phyloP scores from a whole-genome alignment of 2,329 filamentous ascomycete genomes.

The Colletotrichum noveboracense region DNA sequence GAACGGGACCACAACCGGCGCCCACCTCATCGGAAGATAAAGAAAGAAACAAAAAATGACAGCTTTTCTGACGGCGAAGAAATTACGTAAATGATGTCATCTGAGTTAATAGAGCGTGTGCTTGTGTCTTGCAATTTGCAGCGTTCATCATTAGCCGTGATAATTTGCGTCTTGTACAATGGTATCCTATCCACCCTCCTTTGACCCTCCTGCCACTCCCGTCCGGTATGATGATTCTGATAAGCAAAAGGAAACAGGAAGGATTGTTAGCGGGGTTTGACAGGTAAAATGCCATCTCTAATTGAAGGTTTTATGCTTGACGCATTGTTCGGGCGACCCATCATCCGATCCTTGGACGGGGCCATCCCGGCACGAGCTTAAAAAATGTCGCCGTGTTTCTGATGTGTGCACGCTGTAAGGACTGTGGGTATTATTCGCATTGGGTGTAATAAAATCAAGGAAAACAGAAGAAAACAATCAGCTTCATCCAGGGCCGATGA shows the following conservation, averaged over 20 bases:
- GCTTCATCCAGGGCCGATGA: background rate
- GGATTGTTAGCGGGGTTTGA: background rate
- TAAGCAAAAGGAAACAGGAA: background rate
- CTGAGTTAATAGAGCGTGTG: too few species aligned
- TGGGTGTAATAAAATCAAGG: background rate
- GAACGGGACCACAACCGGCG: background rate
- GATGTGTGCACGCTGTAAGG: background rate
- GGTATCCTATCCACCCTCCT: background rate
- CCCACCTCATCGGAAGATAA: background rate
- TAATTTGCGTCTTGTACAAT: background rate
- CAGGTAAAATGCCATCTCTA: background rate
- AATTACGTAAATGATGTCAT: background rate
- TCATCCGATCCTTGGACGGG: background rate
- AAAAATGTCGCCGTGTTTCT: background rate
- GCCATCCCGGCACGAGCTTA: background rate
- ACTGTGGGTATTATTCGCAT: background rate
- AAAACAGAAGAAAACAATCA: background rate
- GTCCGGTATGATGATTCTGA: background rate
- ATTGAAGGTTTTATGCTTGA: background rate
- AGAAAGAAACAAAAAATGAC: background rate
- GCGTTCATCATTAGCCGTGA: background rate
- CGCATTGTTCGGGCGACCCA: background rate
- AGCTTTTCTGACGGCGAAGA: accelerated
- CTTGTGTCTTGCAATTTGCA: background rate
- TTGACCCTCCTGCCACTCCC: background rate